Evolutionary conservation across 306 rosid genomes (phyloP), one percentile per base, ranked within the genome.

Genomic region (Gastrolobium bilobum): DNA sequence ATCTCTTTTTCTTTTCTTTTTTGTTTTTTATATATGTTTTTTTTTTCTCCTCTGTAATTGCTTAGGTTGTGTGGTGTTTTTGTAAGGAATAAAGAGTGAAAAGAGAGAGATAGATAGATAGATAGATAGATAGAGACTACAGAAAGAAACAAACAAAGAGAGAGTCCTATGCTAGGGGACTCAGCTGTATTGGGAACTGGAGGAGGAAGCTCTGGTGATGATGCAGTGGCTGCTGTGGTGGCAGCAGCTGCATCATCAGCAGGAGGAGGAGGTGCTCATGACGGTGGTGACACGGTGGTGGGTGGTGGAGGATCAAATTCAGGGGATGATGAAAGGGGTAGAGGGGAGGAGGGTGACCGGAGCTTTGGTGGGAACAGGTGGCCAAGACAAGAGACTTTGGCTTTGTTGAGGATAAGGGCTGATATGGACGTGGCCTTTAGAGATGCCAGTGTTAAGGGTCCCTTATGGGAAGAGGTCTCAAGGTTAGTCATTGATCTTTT

Each of bases 391-490:
- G 99, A 96, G 58, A 96, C 98, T 40, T 60, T 96, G 68, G 97
- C 96, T 9, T 88, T 96, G 76, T 65, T 96, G 86, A 88, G 91
- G 84, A 93, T 96, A 79, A 85, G 99, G 62, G 90, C 98, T n/a
- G 99, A 93, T 26, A 96, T 96, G 99, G 99, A 88, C 79, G 87
- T 82, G 13, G 90, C 88, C 62, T 96, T 96, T 76, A 81, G 90
- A 71, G 99, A 96, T 83, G 97, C 99, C 58, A 91, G 91, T 80
- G 91, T 78, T 14, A 96, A 96, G 71, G 97, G 96, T 89, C 99
- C 99, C 70, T 93, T 96, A 69, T 96, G 99, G 99, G 97, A 96
- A 37, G 98, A 89, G 37, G 94, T 93, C 73, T 93, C 98, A 86
- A 96, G 97, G 91, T 86, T n/a, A 59, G 61, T 53, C 10, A 44